Base-by-base conservation (phyloP, 2,329 filamentous ascomycete species). In the Epichloe baconii region DNA sequence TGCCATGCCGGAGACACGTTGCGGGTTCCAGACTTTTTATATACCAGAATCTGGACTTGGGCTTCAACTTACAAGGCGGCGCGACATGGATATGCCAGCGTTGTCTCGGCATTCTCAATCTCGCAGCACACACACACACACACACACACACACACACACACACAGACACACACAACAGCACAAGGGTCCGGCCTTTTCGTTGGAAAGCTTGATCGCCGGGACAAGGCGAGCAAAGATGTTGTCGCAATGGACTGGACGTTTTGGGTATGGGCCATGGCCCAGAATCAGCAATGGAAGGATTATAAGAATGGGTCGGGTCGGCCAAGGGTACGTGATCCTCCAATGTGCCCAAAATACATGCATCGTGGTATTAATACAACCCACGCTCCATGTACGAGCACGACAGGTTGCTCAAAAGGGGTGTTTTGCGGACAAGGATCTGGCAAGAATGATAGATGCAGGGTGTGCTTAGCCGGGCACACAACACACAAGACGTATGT, bases 81-180 rank as follows among this genome's bases (percentile, higher is more conserved):
- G 41, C 36, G 23, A 15, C 34, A 45, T 43, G 43, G 34, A 42
- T 44, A 42, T 44, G 34, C 41, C 31, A 26, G 41, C 26, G 49
- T 45, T 48, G 19, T 49, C 47, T 47, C 50, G 52, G 46, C 50
- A 51, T 49, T 47, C 34, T 48, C 45, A 26, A 8, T 49, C 48
- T 47, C 42, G 19, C n/a, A 37, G 35, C 42, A 36, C 45, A 31
- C 31, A 15, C 44, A 17, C 50, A 34, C 44, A 31, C 26, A 4
- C 26, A 31, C 26, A 31, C 23, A 23, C 23, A 2, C 42, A 36
- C 45, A 37, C 36, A 14, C 50, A 34, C 48, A 34, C 44, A 26
- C 36, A 14, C 50, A 34, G 46, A 34, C 44, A 26, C 7, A 3
- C 26, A 8, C 26, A 26, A 8, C 19, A 21, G 4, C 21, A 23